Conservation (phyloP, 1,139 yeast species). For the Candida labiduridarum region DNA sequence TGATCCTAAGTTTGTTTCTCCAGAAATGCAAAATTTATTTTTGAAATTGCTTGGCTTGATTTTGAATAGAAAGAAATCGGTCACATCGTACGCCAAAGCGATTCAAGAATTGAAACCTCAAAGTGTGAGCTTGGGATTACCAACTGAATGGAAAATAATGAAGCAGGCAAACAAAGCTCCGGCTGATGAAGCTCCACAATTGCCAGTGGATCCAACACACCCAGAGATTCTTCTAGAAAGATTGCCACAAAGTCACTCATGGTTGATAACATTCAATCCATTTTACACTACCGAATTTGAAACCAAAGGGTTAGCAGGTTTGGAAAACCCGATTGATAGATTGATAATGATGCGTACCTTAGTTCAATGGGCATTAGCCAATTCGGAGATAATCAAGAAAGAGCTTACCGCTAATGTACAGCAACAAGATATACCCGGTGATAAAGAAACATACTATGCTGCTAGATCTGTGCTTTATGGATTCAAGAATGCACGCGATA, state of each 20-base stretch:
- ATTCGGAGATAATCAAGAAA: conserved; percentile 45
- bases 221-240: conserved; percentile 39
- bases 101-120: conserved; percentile 43
- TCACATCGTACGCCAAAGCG: conserved; percentile 34
- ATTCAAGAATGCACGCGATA: conserved; percentile 32
- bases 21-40: conserved; percentile 38
- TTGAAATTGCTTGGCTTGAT: conserved; percentile 38
- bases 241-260: conserved; percentile 12
- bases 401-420: conserved; percentile 33
- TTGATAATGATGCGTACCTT: conserved; percentile 48
- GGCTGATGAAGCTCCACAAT: conserved; percentile 21
- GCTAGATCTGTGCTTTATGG: conserved; percentile 45
- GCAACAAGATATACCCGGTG: conserved; percentile 47
- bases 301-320: conserved; percentile 44
- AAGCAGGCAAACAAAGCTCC: conserved; percentile 21
- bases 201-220: conserved; percentile 36
- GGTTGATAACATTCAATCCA: conserved; percentile 27
- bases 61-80: conserved; percentile 43
- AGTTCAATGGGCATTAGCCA: conserved; percentile 50
- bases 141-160: conserved; percentile 45
- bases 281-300: conserved; percentile 43
- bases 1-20: conserved; percentile 25
- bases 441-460: conserved; percentile 47
- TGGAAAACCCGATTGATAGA: conserved; percentile 46
- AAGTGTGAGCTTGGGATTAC: conserved; percentile 40